A percentile compares a stretch with the other conserved stretches of the same genome.
Evolutionary conservation across 306 rosid genomes (phyloP).

Genomic region (Fragaria vesca): DNA sequence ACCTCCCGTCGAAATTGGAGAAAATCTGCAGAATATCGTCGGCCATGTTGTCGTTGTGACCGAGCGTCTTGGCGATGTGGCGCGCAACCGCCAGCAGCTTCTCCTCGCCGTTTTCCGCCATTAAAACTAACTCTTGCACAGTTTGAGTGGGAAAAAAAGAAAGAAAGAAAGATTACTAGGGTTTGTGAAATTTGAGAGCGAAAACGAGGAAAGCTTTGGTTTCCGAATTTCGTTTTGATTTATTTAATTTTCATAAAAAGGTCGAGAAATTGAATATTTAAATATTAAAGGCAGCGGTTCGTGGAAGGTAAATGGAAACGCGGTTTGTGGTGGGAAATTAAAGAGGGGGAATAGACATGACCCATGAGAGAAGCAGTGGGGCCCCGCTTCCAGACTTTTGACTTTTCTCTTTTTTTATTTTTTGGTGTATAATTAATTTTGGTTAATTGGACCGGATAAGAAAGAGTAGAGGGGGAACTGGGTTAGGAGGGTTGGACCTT

Average conservation of each 20-base stretch:
- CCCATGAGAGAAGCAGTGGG: not conserved
- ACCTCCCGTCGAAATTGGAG: constrained; percentile 88
- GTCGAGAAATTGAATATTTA: not conserved
- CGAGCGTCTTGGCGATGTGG: constrained; percentile 93
- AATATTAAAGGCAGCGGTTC: not conserved
- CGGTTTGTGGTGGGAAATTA: constrained; percentile 33
- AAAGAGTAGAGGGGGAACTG: not conserved
- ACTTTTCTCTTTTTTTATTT: not conserved
- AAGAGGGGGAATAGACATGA: not conserved
- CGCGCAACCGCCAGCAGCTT: constrained; percentile 84
- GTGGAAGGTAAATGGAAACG: constrained; percentile 31
- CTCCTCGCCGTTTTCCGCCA: constrained; percentile 97
- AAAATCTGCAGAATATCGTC: constrained; percentile 90
- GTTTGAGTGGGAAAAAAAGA: not conserved
- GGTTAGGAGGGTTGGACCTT: not conserved
- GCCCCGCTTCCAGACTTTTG: not conserved
- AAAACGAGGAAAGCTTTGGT: not conserved
- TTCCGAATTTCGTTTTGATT: not conserved
- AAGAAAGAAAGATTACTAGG: not conserved
- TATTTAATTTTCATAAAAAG: not conserved
- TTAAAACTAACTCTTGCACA: constrained; percentile 4
- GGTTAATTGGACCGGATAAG: constrained; percentile 4
- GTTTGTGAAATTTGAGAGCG: not conserved
- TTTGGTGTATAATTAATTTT: not conserved
- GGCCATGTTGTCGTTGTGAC: constrained; percentile 69